These are phyloP conservation scores for Verticillium isaacii DNA, from an alignment of 2,329 filamentous ascomycete genomes.

Conservation along the genomic window DNA sequence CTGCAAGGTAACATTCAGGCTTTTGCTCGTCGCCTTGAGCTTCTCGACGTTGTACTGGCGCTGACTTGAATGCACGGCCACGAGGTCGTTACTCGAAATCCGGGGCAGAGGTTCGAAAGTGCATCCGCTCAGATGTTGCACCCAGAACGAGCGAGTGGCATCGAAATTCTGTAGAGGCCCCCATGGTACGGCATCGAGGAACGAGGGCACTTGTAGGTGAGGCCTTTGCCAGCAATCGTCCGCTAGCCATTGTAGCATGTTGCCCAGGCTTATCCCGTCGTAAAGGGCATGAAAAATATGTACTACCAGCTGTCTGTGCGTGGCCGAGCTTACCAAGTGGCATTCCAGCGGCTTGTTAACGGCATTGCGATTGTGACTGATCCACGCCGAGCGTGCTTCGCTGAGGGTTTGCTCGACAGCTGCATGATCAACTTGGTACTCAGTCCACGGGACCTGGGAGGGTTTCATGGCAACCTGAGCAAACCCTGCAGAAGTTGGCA, in stretches of 20 bases:
- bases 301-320: conserved; percentile 44
- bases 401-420: conserved; percentile 27
- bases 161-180: conserved; percentile 57
- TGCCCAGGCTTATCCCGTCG: conserved; percentile 72
- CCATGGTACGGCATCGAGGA: conserved; percentile 61
- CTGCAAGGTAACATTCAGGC: conserved; percentile 67
- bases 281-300: conserved; percentile 84
- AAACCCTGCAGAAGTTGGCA: conserved; percentile 69
- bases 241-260: conserved; percentile 59
- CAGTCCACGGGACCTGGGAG: conserved; percentile 36
- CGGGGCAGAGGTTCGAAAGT: conserved; percentile 14
- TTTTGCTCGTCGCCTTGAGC: conserved; percentile 34
- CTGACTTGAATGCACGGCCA: not conserved
- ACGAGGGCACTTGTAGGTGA: conserved; percentile 41
- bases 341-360: conserved; percentile 49
- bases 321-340: conserved; percentile 27
- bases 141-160: conserved; percentile 60
- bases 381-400: conserved; percentile 44
- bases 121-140: conserved; percentile 41
- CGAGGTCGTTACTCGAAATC: not conserved
- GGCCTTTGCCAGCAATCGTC: conserved; percentile 38
- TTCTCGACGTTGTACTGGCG: not conserved
- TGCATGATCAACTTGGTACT: conserved; percentile 21
- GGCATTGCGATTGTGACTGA: conserved; percentile 41
- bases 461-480: conserved; percentile 63